A percentile compares a stretch with the other conserved stretches of the same genome.
Evolutionary conservation across 2,329 filamentous ascomycete genomes (phyloP).

Genomic region (Colletotrichum eremochloae): DNA sequence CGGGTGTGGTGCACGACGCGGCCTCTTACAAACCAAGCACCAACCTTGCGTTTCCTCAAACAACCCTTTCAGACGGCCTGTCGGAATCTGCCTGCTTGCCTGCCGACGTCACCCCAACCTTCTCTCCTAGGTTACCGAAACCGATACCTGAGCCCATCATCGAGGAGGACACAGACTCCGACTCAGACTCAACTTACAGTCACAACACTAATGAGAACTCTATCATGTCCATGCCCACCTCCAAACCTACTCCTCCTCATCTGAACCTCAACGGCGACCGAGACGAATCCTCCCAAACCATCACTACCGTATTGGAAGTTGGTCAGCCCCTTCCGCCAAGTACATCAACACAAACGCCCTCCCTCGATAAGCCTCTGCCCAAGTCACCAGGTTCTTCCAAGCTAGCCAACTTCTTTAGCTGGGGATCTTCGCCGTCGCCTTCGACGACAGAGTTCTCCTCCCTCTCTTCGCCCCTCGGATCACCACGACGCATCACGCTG

Average conservation of each 20-base stretch:
- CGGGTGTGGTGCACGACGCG: slow-evolving; percentile 38
- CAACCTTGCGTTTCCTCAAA: slow-evolving; percentile 60
- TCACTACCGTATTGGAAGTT: slow-evolving; percentile 44
- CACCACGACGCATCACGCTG: slow-evolving; percentile 55
- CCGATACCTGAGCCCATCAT: slow-evolving; percentile 44
- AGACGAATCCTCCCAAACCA: slow-evolving; percentile 44
- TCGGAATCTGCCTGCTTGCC: slow-evolving; percentile 61
- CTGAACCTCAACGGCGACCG: slow-evolving; percentile 60
- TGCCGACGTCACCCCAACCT: slow-evolving; percentile 54
- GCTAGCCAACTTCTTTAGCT: slow-evolving; percentile 67
- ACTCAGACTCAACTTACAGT: slow-evolving; percentile 50
- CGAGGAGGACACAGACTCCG: slow-evolving; percentile 52
- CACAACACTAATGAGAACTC: slow-evolving; percentile 55
- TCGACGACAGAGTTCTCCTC: slow-evolving; percentile 66
- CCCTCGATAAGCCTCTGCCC: slow-evolving; percentile 67
- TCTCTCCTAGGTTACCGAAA: slow-evolving; percentile 40
- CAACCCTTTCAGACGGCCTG: slow-evolving; percentile 56
- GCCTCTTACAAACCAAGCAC: slow-evolving; percentile 53
- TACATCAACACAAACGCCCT: slow-evolving; percentile 48
- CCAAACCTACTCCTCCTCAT: slow-evolving; percentile 66
- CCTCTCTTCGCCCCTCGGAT: slow-evolving; percentile 64
- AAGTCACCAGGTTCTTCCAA: slow-evolving; percentile 66
- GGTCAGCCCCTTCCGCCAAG: slow-evolving; percentile 23
- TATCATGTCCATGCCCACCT: slow-evolving; percentile 63
- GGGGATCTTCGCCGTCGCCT: slow-evolving; percentile 62